Evolutionary conservation across 1,139 yeast genomes (phyloP).

Genomic region (Fermentozyma sake): DNA sequence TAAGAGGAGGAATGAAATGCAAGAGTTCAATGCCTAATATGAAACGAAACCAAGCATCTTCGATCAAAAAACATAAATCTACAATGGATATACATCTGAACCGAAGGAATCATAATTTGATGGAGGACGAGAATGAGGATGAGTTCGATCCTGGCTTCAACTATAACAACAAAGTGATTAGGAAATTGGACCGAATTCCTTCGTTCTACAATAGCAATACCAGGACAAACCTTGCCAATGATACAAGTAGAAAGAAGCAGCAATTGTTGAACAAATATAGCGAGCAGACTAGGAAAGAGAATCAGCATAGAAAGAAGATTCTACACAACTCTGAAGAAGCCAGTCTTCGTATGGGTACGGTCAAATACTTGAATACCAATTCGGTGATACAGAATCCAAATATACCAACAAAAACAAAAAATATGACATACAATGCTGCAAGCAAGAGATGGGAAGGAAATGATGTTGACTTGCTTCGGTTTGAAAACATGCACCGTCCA

Average conservation of each 20-base stretch:
- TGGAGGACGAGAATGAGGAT: slow-evolving; percentile 12
- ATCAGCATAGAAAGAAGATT: slow-evolving; percentile 4
- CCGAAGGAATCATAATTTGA: slow-evolving; percentile 8
- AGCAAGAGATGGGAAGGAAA: slow-evolving; percentile 67
- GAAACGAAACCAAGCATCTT: slow-evolving; percentile 9
- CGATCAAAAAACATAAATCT: slow-evolving; percentile 27
- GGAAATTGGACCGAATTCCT: slow-evolving; percentile 40
- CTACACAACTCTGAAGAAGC: slow-evolving; percentile 9
- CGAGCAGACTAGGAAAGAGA: slow-evolving; percentile 10
- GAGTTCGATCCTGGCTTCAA: slow-evolving; percentile 21
- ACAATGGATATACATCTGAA: slow-evolving; percentile 21
- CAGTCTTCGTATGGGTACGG: slow-evolving; percentile 25
- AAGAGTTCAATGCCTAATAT: slow-evolving; percentile 29
- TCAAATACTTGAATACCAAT: slow-evolving; percentile 26
- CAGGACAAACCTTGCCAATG: slow-evolving; percentile 1
- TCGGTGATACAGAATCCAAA: slow-evolving; percentile 12
- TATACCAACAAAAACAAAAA: slow-evolving; percentile 9
- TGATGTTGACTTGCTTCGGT: slow-evolving; percentile 46
- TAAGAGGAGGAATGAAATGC: slow-evolving; percentile 5
- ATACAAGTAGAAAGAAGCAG: slow-evolving; percentile 14
- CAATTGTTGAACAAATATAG: slow-evolving; percentile 25
- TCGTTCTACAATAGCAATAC: slow-evolving; percentile 29
- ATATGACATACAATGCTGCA: slow-evolving; percentile 53
- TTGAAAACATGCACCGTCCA: slow-evolving; percentile 25
- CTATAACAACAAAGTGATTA: slow-evolving; percentile 29